Evolutionary conservation across 1,139 yeast genomes (phyloP), one percentile per base, ranked within the genome.

Genomic region (Pichia sp.): DNA sequence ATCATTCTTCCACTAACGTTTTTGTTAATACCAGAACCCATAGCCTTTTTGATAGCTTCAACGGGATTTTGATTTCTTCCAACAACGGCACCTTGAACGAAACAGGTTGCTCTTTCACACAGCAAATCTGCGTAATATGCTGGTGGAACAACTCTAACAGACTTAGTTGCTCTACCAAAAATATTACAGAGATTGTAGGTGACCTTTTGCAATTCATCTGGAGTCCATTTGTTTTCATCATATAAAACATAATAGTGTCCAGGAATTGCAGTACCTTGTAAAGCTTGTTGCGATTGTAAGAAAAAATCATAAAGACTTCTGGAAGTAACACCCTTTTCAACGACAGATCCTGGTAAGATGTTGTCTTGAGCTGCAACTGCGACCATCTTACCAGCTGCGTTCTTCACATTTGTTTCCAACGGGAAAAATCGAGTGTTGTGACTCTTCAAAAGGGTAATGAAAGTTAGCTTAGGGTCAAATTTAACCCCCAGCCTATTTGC

Each of bases 181-280:
- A 64, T 52, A 54, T 60, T 64, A 58, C 71, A 67, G 45, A 68
- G 45, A 54, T 67, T 65, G 51, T 67, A 63, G 9, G 69, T 65
- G 12, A 66, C 48, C 8, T 60, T 58, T 52, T 67, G 69, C 36
- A 67, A 56, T 24, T 57, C 61, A 53, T 67, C 69, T 10, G 70
- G 64, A 31, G 56, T 52, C 63, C 63, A 65, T n/a, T 57, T 54
- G 52, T 60, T 64, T 50, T 67, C 71, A 55, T 68, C 71, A 49
- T 64, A 61, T 33, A 67, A 53, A 33, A 68, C 71, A 47, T 65
- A 65, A 52, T 68, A 68, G 49, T 68, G 71, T 30, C 68, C 69
- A 4, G 71, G 71, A 38, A 68, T 62, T 6, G 70, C 69, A 17
- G 71, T 68, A 48, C 71, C 71, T 55, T 68, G 69, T 46, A 68